These are phyloP conservation scores for Takakia lepidozioides DNA, from an alignment of 225 moss, liverwort and hornwort genomes.

Conservation along the genomic window DNA sequence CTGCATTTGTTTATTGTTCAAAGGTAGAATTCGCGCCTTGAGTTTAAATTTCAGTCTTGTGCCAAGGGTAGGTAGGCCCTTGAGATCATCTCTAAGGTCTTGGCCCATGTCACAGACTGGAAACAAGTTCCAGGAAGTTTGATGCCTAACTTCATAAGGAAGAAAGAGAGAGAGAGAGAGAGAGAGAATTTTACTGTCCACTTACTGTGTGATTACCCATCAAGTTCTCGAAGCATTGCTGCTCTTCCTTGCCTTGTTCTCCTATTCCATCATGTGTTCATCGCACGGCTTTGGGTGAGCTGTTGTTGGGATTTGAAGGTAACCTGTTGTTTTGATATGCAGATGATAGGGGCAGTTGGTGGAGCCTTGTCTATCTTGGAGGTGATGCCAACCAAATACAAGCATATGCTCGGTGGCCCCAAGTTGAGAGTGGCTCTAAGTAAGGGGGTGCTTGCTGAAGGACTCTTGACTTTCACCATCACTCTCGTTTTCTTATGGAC, in stretches of 20 bases:
- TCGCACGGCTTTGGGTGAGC: background rate
- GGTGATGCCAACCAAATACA: slow-evolving; percentile 45
- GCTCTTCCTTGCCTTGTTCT: too few relatives aligned
- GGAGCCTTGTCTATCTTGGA: slow-evolving; percentile 40
- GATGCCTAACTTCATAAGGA: slow-evolving; percentile 48
- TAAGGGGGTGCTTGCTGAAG: slow-evolving; percentile 68
- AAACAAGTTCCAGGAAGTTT: too few relatives aligned
- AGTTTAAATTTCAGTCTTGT: too few relatives aligned
- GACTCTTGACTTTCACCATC: slow-evolving; percentile 47
- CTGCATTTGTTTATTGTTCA: too few relatives aligned
- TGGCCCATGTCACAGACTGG: too few relatives aligned
- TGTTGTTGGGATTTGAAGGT: background rate
- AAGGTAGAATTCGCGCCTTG: too few relatives aligned
- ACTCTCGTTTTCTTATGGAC: slow-evolving; percentile 44
- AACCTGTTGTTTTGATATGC: slow-evolving; percentile 1
- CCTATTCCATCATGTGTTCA: too few relatives aligned
- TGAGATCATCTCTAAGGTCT: too few relatives aligned
- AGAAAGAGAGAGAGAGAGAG: too few relatives aligned
- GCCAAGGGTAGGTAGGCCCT: too few relatives aligned
- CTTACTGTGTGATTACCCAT: background rate
- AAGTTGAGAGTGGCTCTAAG: slow-evolving; percentile 54
- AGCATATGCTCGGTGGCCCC: slow-evolving; percentile 54
- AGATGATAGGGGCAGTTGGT: slow-evolving; percentile 63
- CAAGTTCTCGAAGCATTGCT: background rate
- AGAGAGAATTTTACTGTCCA: too few relatives aligned